Conservation (phyloP, 305 asterid species). For the Salvia sclarea region DNA sequence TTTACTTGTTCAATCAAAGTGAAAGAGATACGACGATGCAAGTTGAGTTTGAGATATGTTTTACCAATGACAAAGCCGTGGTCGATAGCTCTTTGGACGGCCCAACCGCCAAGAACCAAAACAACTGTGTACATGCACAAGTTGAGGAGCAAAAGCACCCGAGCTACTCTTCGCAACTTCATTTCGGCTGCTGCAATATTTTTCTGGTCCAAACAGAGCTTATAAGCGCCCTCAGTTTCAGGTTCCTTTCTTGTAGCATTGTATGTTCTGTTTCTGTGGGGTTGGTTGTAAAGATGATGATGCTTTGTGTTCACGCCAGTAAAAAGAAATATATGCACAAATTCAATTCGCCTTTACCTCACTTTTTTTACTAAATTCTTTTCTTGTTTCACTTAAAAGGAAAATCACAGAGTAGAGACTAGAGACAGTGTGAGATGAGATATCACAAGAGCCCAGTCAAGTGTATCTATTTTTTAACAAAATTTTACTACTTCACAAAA, state of each 20-base stretch:
- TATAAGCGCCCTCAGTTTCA: constrained; percentile 14
- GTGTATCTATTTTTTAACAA: too few species aligned
- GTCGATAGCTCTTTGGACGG: constrained; percentile 68
- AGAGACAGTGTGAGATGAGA: too few species aligned
- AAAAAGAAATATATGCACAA: constrained; percentile 23
- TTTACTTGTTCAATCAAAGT: constrained; percentile 52
- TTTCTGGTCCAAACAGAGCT: background rate
- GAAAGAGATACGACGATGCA: background rate
- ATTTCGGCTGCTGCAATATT: background rate
- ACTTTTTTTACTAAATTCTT: background rate
- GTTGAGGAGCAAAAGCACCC: constrained; percentile 68
- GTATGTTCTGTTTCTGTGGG: constrained; percentile 47
- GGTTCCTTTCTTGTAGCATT: constrained; percentile 76
- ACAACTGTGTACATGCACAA: constrained; percentile 76
- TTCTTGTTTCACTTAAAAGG: background rate
- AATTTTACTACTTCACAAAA: too few species aligned
- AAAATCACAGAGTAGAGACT: background rate
- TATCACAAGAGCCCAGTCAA: too few species aligned
- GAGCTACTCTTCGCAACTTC: constrained; percentile 56
- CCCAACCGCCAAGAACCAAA: constrained; percentile 80
- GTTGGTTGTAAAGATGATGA: constrained; percentile 50
- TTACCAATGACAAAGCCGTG: constrained; percentile 75
- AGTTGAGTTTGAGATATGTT: background rate
- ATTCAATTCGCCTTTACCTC: background rate
- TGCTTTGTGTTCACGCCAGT: constrained; percentile 56